Evolutionary conservation across 169 alveolate genomes (phyloP).

Genomic region (Plasmodium gaboni): DNA sequence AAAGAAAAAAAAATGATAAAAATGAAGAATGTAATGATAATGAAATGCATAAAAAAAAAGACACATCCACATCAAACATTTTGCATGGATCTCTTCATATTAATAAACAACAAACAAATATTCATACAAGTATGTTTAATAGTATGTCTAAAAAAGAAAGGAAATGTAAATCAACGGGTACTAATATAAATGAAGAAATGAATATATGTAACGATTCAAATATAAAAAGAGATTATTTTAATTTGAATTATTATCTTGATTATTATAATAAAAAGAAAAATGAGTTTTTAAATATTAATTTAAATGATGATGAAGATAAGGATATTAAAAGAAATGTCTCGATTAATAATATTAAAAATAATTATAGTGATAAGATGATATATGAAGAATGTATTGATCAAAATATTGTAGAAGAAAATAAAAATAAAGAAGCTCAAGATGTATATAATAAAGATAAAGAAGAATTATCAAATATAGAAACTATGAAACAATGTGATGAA

Average conservation of each 20-base stretch:
- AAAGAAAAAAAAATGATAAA: neutral
- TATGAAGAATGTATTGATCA: too few relatives aligned
- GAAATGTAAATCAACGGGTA: neutral
- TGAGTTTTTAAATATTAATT: neutral
- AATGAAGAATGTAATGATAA: neutral
- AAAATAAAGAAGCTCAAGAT: too few relatives aligned
- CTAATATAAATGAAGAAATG: neutral
- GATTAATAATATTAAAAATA: neutral
- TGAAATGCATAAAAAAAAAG: neutral
- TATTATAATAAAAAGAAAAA: constrained; percentile 30
- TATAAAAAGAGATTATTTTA: constrained; percentile 34
- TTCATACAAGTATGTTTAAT: neutral
- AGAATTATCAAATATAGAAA: too few relatives aligned
- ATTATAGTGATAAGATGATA: too few relatives aligned
- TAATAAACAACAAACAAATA: neutral
- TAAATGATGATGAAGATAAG: neutral
- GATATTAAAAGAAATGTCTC: neutral
- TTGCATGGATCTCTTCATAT: neutral
- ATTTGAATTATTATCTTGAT: constrained; percentile 15
- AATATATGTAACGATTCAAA: constrained; percentile 5
- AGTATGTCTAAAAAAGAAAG: neutral
- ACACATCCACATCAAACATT: neutral
- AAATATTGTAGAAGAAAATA: too few relatives aligned
- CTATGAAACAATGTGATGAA: too few relatives aligned
- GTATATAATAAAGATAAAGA: too few relatives aligned